These are phyloP conservation scores for Cyberlindnera meyerae DNA, from an alignment of 805 yeast species.

Conservation along the genomic window DNA sequence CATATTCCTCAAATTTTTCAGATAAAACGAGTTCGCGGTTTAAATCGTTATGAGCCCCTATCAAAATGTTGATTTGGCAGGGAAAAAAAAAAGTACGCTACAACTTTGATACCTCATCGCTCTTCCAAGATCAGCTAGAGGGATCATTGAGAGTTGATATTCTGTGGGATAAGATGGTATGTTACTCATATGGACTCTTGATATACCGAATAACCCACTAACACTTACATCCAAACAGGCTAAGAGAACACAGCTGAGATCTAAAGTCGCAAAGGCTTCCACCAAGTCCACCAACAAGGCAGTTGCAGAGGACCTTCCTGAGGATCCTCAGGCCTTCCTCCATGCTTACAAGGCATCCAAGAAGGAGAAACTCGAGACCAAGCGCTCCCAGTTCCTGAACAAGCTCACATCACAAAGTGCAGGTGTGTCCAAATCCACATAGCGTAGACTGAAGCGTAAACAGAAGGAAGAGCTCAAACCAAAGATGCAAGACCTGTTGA, in stretches of 20 bases:
- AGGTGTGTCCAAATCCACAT: slow-evolving; percentile 60
- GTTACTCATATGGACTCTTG: too few species aligned
- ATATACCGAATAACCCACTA: not conserved
- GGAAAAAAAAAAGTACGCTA: too few species aligned
- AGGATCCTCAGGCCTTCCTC: slow-evolving; percentile 42
- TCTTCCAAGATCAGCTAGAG: too few species aligned
- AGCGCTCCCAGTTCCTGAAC: slow-evolving; percentile 34
- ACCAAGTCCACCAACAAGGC: slow-evolving; percentile 6
- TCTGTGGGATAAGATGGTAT: too few species aligned
- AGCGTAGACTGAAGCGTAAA: slow-evolving; percentile 59
- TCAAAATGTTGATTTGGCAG: too few species aligned
- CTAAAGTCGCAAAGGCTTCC: slow-evolving; percentile 29
- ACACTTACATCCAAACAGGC: slow-evolving; percentile 8
- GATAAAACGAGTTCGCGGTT: not conserved
- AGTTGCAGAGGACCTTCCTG: slow-evolving; percentile 21
- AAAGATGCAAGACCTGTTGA: slow-evolving; percentile 57
- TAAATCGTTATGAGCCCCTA: not conserved
- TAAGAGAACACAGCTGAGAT: slow-evolving; percentile 42
- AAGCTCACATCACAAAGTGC: slow-evolving; percentile 31
- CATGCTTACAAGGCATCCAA: slow-evolving; percentile 49
- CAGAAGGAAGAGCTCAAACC: slow-evolving; percentile 62
- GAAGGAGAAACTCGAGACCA: slow-evolving; percentile 44
- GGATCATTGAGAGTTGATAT: too few species aligned
- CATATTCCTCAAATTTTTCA: slow-evolving; percentile 9
- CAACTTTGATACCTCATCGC: too few species aligned